phyloP scores from a whole-genome alignment of 129 eudicot species.

The Tagetes erecta region DNA sequence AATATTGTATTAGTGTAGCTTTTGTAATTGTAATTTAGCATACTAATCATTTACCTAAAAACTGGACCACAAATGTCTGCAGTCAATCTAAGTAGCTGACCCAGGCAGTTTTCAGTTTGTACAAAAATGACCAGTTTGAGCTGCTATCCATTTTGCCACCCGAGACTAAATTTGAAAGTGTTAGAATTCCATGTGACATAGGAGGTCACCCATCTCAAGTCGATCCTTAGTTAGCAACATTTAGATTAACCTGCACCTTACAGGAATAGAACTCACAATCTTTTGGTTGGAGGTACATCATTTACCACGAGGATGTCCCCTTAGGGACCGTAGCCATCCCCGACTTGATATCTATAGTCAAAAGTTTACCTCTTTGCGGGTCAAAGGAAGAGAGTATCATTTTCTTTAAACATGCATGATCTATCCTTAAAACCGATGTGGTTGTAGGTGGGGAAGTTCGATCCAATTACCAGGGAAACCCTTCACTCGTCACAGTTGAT shows the following conservation, averaged over 20 bases:
- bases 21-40: not conserved
- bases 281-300: too few species aligned
- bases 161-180: not conserved
- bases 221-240: too few species aligned
- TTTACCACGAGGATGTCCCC: too few species aligned
- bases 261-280: too few species aligned
- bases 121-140: not conserved
- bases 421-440: not conserved
- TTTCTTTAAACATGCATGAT: not conserved
- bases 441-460: constrained; percentile 81
- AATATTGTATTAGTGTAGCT: not conserved
- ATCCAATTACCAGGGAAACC: constrained; percentile 75
- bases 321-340: too few species aligned
- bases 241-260: too few species aligned
- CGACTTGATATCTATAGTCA: not conserved
- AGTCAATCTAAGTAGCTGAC: not conserved
- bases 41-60: not conserved
- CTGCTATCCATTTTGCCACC: not conserved
- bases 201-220: too few species aligned
- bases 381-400: not conserved
- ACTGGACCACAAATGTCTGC: not conserved
- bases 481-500: constrained; percentile 59
- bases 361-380: not conserved
- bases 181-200: not conserved
- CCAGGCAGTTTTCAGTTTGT: not conserved